These are phyloP conservation scores for Colletotrichum karsti DNA, from an alignment of 2,329 filamentous ascomycete species.

Conservation along the genomic window DNA sequence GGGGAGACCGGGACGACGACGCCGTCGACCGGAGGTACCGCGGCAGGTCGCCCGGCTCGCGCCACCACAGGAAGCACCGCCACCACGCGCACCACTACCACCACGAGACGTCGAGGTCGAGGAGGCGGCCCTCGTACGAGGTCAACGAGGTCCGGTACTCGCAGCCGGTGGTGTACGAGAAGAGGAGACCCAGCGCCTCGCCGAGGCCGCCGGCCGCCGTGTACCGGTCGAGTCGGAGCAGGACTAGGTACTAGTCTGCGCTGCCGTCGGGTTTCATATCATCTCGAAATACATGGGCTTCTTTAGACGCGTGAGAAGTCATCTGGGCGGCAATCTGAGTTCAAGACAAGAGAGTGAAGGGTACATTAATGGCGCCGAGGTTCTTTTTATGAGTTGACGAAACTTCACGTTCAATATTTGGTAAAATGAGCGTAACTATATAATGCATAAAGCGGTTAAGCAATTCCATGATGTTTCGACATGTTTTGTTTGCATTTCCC, in stretches of 20 bases:
- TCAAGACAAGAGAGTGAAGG: too few relatives aligned
- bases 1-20: conserved; percentile 14
- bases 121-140: conserved; percentile 11
- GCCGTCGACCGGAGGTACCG: conserved; percentile 6
- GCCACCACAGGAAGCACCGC: conserved; percentile 12
- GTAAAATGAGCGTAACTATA: too few relatives aligned
- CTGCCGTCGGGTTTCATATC: not conserved
- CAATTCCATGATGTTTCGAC: too few relatives aligned
- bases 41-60: conserved; percentile 12
- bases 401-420: too few relatives aligned
- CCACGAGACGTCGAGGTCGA: conserved; percentile 24
- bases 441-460: too few relatives aligned
- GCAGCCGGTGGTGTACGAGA: conserved; percentile 21
- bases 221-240: conserved; percentile 16
- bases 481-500: too few relatives aligned
- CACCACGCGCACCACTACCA: conserved; percentile 4
- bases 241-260: conserved; percentile 6
- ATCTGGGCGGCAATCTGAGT: not conserved
- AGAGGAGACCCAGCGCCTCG: conserved; percentile 14
- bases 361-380: too few relatives aligned
- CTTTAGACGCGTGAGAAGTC: not conserved
- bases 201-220: conserved; percentile 16
- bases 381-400: too few relatives aligned
- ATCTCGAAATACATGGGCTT: too few relatives aligned
- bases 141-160: conserved; percentile 26